Conservation (phyloP, 2,329 filamentous ascomycete species). For the Curvularia lunata region DNA sequence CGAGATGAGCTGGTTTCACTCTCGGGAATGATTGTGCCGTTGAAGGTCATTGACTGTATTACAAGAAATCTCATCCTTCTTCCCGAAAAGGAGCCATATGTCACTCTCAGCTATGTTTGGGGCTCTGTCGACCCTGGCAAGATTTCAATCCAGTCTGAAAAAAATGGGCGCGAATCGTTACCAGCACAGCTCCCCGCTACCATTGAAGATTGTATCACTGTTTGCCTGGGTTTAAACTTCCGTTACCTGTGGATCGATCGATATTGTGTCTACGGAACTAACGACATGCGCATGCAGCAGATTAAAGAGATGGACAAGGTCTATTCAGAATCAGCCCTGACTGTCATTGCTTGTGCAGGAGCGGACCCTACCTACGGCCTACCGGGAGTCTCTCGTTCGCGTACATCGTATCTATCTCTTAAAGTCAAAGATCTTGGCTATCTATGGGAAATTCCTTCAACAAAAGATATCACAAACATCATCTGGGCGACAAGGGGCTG, state of each 20-base stretch:
- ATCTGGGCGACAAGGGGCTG: constrained; percentile 1
- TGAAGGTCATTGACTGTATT: not conserved
- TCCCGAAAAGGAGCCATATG: constrained; percentile 1
- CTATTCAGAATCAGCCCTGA: not conserved
- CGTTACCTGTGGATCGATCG: constrained; percentile 8
- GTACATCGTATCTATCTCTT: not conserved
- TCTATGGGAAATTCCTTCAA: not conserved
- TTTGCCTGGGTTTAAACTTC: not conserved
- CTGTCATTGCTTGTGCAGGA: not conserved
- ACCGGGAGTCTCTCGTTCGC: not conserved
- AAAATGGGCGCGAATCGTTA: not conserved
- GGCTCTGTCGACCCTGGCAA: not conserved
- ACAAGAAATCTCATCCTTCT: not conserved
- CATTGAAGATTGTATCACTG: not conserved
- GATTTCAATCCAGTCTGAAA: not conserved
- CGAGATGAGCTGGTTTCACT: not conserved
- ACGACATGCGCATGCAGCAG: not conserved
- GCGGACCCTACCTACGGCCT: not conserved
- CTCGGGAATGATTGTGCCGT: not conserved
- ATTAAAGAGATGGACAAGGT: constrained; percentile 1
- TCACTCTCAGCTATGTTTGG: constrained; percentile 21
- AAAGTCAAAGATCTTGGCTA: not conserved
- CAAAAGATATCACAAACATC: not conserved
- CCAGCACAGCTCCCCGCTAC: not conserved
- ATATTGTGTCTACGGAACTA: not conserved